Percentiles rank a stretch among this genome's conserved stretches.
Evolutionary conservation across 495 filamentous ascomycete species (phyloP).

Genomic region (Lepidopterella palustris): DNA sequence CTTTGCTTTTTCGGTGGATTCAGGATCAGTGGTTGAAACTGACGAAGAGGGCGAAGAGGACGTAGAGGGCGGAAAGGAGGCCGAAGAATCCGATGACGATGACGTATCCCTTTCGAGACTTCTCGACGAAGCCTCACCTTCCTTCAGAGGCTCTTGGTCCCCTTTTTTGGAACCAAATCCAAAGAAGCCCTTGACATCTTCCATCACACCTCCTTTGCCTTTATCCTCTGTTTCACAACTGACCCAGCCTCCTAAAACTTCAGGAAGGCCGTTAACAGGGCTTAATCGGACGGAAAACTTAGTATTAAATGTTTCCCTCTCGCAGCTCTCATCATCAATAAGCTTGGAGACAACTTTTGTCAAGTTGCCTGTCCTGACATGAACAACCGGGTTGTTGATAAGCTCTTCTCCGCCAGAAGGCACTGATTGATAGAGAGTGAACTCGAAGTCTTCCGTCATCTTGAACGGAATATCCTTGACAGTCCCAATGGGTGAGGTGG

Average conservation of each 20-base stretch:
- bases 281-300: constrained; percentile 69
- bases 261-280: constrained; percentile 72
- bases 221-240: constrained; percentile 70
- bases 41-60: constrained; percentile 41
- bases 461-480: constrained; percentile 86
- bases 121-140: constrained; percentile 44
- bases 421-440: constrained; percentile 70
- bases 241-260: constrained; percentile 64
- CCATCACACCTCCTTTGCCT: constrained; percentile 73
- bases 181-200: constrained; percentile 90
- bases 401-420: constrained; percentile 40
- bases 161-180: constrained; percentile 85
- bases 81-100: constrained; percentile 45
- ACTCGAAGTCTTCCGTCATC: constrained; percentile 76
- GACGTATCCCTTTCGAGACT: constrained; percentile 35
- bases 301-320: constrained; percentile 66
- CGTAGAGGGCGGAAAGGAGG: constrained; percentile 40
- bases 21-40: constrained; percentile 37
- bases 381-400: constrained; percentile 46
- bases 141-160: constrained; percentile 66
- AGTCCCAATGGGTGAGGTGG: constrained; percentile 66
- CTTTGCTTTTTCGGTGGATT: constrained; percentile 38
- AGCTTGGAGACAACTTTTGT: constrained; percentile 72
- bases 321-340: constrained; percentile 68
- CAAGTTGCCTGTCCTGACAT: constrained; percentile 70